Evolutionary conservation across 495 filamentous ascomycete species (phyloP).

Genomic region (Trichoderma erinaceum): DNA sequence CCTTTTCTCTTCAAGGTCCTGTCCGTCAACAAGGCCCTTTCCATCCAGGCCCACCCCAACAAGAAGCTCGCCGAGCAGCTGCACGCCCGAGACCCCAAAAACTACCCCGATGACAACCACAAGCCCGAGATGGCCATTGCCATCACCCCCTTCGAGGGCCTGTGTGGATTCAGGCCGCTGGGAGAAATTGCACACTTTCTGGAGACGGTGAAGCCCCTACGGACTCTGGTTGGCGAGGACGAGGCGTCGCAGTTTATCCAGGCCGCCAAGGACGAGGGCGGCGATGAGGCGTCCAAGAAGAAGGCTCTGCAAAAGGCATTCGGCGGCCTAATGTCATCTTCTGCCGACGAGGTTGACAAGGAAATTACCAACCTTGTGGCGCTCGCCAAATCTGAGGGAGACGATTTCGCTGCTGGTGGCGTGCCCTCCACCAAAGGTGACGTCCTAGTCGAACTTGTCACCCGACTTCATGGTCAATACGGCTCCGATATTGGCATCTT

Average conservation of each 20-base stretch:
- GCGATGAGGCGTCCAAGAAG: conserved; percentile 62
- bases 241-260: conserved; percentile 61
- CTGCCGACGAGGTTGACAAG: conserved; percentile 55
- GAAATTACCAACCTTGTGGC: conserved; percentile 62
- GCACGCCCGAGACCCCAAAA: conserved; percentile 77
- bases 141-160: conserved; percentile 88
- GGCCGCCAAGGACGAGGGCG: conserved; percentile 57
- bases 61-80: conserved; percentile 92
- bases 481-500: conserved; percentile 42
- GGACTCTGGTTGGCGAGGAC: conserved; percentile 66
- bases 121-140: conserved; percentile 99
- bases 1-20: conserved; percentile 98
- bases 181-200: conserved; percentile 84
- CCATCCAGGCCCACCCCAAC: conserved; percentile 96
- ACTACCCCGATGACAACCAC: conserved; percentile 99
- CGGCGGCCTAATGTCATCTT: conserved; percentile 69
- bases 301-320: conserved; percentile 70
- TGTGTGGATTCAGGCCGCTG: conserved; percentile 91
- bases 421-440: conserved; percentile 53
- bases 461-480: conserved; percentile 58
- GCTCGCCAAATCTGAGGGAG: conserved; percentile 57
- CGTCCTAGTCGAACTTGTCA: conserved; percentile 69
- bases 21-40: conserved; percentile 86
- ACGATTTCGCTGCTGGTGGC: conserved; percentile 57
- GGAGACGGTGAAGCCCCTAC: conserved; percentile 61